Conservation (phyloP, 257 asterid genomes). For the Oldenlandia corymbosa region DNA sequence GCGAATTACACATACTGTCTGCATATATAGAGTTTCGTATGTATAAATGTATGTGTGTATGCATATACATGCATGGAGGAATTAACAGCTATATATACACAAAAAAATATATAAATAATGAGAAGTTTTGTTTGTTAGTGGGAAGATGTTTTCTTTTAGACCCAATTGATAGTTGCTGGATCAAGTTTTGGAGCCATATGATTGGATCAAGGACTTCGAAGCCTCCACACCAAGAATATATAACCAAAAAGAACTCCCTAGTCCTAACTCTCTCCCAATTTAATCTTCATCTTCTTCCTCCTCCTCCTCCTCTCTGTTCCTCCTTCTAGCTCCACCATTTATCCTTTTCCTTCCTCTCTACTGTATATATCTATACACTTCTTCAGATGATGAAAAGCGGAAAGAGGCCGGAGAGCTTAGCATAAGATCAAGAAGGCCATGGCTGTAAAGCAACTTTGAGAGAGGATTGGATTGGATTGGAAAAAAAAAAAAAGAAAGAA, state of each 20-base stretch:
- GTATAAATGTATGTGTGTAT: no score
- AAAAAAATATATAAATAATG: no score
- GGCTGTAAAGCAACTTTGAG: no score
- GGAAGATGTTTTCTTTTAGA: slow-evolving; percentile 22
- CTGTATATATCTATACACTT: no score
- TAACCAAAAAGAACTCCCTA: slow-evolving; percentile 1
- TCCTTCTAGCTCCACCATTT: neutral
- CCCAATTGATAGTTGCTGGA: slow-evolving; percentile 26
- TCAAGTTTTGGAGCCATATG: slow-evolving; percentile 23
- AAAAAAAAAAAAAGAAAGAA: no score
- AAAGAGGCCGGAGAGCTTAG: no score
- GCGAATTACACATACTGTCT: no score
- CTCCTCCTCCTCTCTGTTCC: slow-evolving; percentile 5
- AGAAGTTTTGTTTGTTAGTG: slow-evolving; percentile 45
- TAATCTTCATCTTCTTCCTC: neutral
- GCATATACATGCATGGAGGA: slow-evolving; percentile 37
- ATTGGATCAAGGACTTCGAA: slow-evolving; percentile 33
- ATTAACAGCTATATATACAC: slow-evolving; percentile 27
- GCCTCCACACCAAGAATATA: slow-evolving; percentile 7
- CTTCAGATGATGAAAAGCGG: no score
- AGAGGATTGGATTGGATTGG: no score
- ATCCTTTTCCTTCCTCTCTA: no score
- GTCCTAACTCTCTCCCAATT: neutral
- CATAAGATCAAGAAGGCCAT: no score
- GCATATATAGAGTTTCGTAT: no score